These are phyloP conservation scores for Primulina tabacum DNA, from an alignment of 257 asterid genomes.

Conservation along the genomic window DNA sequence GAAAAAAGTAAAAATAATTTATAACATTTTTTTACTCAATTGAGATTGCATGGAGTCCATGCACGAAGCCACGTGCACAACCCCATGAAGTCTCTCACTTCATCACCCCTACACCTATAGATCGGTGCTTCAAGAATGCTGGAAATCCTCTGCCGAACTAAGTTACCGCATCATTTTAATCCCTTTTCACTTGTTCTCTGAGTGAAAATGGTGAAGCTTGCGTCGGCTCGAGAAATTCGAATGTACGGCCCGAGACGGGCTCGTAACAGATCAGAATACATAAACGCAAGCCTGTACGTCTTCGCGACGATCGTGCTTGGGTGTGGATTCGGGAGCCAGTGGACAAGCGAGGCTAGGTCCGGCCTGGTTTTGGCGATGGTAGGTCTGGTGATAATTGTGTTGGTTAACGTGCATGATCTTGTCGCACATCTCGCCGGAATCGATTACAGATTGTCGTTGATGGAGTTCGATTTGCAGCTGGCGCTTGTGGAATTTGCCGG, in stretches of 20 bases:
- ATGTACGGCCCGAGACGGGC: slow-evolving; percentile 66
- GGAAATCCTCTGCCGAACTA: neutral
- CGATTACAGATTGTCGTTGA: slow-evolving; percentile 52
- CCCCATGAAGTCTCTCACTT: neutral
- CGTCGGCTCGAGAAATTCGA: slow-evolving; percentile 76
- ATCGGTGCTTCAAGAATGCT: neutral
- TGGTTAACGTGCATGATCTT: slow-evolving; percentile 76
- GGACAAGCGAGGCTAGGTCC: slow-evolving; percentile 57
- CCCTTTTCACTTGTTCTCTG: too few species aligned
- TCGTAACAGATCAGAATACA: slow-evolving; percentile 68
- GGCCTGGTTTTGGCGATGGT: slow-evolving; percentile 65
- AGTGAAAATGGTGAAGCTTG: slow-evolving; percentile 73
- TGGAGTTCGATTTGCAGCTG: slow-evolving; percentile 60
- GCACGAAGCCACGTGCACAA: slow-evolving; percentile 39
- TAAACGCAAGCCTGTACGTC: slow-evolving; percentile 76
- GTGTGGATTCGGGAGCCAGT: slow-evolving; percentile 65
- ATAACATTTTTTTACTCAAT: neutral
- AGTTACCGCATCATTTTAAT: neutral
- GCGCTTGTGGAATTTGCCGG: slow-evolving; percentile 73
- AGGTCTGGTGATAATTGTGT: slow-evolving; percentile 35
- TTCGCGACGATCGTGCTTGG: slow-evolving; percentile 62
- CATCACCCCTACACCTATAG: neutral
- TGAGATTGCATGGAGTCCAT: slow-evolving; percentile 17
- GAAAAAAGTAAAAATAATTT: too few species aligned
- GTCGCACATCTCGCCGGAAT: slow-evolving; percentile 73